Base-by-base conservation (phyloP, 2,329 filamentous ascomycete species). In the Fusarium redolens region DNA sequence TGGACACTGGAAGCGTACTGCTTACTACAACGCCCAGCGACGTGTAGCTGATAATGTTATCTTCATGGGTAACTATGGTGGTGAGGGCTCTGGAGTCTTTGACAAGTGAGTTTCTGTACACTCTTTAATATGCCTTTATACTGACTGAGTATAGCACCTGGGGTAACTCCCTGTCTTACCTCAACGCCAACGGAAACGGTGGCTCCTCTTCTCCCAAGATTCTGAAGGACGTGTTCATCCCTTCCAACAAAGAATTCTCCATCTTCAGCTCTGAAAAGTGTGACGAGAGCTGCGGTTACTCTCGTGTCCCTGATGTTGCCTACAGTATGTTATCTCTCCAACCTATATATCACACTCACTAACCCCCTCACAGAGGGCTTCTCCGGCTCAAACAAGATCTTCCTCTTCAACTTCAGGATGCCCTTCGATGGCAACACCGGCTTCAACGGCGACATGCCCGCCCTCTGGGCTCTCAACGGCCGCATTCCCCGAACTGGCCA, bases 391-490 rank as follows among this genome's bases (percentile, higher is more conserved):
- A 88, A 90, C 76, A 94, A 94, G 83, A 85, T 92, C 60, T 94
- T 95, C 83, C 85, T 95, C 71, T 87, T 93, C 75, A 88, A 93
- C 75, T 93, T 95, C 81, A 84, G 85, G 61, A 95, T 95, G 93
- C 92, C 92, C 13, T 78, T 86, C 52, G 88, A 88, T 64, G 87
- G 87, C 68, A 79, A 84, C 58, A 82, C 79, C n/a, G 84, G 83
- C 63, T 85, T 84, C 76, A 88, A 90, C 77, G 84, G 80, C 45
- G 90, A 95, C 81, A 92, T 92, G 87, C 92, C 93, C 13, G 91
- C 92, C 45, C 87, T 92, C 80, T 95, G 93, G 93, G 84, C 92
- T 55, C 88, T 95, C 68, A 95, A 95, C 82, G 90, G 89, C 22
- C 86, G 89, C 68, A 93, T 95, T 69, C 90, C 92, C 31, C 90